phyloP scores from a whole-genome alignment of 306 rosid species.

The Prosopis cineraria region DNA sequence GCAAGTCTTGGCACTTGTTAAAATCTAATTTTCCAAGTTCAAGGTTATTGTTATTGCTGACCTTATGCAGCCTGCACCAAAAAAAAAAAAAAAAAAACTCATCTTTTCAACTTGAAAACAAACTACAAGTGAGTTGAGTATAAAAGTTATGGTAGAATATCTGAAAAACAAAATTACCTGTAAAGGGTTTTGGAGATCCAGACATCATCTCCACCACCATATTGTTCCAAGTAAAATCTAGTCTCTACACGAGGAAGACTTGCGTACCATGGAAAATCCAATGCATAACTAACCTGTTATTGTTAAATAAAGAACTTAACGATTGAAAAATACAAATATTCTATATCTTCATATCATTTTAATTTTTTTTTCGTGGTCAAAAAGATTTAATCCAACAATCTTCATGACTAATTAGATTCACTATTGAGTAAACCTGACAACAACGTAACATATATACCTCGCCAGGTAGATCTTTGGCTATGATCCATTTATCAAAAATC shows the following conservation, averaged over 20 bases:
- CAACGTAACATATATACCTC: no score
- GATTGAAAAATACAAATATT: no score
- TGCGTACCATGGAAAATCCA: slow-evolving; percentile 62
- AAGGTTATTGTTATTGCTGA: slow-evolving; percentile 53
- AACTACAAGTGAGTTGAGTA: no score
- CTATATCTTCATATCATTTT: no score
- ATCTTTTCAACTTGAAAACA: no score
- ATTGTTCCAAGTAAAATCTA: slow-evolving; percentile 55
- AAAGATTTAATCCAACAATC: no score
- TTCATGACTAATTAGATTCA: no score
- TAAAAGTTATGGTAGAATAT: not conserved
- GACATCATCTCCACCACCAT: slow-evolving; percentile 59
- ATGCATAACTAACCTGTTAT: slow-evolving; percentile 52
- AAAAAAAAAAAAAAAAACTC: no score
- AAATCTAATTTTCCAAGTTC: slow-evolving; percentile 67
- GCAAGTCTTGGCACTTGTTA: slow-evolving; percentile 59
- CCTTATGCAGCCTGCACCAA: slow-evolving; percentile 61
- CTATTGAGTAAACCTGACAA: no score
- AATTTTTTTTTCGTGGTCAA: no score
- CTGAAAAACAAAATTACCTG: slow-evolving; percentile 34
- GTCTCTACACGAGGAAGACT: slow-evolving; percentile 30
- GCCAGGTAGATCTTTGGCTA: not conserved
- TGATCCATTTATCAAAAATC: not conserved
- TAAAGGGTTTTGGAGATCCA: slow-evolving; percentile 72
- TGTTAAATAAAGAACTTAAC: not conserved